phyloP scores from a whole-genome alignment of 257 asterid species.

The Galeopsis tetrahit region DNA sequence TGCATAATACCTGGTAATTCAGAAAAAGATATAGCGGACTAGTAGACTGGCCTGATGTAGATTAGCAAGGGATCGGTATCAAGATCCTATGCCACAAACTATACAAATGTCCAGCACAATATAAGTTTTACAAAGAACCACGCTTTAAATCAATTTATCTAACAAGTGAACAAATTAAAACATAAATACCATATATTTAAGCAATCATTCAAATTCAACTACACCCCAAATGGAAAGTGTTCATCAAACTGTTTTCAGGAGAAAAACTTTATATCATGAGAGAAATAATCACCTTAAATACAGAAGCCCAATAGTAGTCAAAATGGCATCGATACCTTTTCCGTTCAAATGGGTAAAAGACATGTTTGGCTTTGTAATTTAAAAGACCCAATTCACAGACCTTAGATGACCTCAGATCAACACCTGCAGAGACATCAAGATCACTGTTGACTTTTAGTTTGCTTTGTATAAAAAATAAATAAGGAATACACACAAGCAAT shows the following conservation, averaged over 20 bases:
- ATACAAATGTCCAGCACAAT: neutral
- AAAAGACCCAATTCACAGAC: slow-evolving; percentile 93
- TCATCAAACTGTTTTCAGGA: slow-evolving; percentile 14
- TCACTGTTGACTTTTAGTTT: neutral
- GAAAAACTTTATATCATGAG: slow-evolving; percentile 15
- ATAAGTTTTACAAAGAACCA: slow-evolving; percentile 6
- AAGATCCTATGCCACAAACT: neutral
- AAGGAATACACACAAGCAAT: neutral
- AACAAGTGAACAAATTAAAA: slow-evolving; percentile 14
- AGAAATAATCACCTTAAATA: slow-evolving; percentile 71
- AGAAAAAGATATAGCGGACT: neutral
- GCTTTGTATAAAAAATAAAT: neutral
- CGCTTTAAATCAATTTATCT: slow-evolving; percentile 3
- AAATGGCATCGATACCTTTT: slow-evolving; percentile 86
- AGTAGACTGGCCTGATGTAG: slow-evolving; percentile 2
- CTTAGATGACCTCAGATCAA: slow-evolving; percentile 92
- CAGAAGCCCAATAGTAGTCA: slow-evolving; percentile 99
- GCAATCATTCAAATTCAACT: neutral
- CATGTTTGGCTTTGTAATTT: slow-evolving; percentile 87
- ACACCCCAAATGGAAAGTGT: neutral
- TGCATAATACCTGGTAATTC: neutral
- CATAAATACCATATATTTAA: neutral
- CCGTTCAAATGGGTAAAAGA: slow-evolving; percentile 73
- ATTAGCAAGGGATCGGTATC: slow-evolving; percentile 5
- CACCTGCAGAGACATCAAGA: slow-evolving; percentile 62